phyloP scores from a whole-genome alignment of 2,329 filamentous ascomycete species.

The Fusarium sp. region DNA sequence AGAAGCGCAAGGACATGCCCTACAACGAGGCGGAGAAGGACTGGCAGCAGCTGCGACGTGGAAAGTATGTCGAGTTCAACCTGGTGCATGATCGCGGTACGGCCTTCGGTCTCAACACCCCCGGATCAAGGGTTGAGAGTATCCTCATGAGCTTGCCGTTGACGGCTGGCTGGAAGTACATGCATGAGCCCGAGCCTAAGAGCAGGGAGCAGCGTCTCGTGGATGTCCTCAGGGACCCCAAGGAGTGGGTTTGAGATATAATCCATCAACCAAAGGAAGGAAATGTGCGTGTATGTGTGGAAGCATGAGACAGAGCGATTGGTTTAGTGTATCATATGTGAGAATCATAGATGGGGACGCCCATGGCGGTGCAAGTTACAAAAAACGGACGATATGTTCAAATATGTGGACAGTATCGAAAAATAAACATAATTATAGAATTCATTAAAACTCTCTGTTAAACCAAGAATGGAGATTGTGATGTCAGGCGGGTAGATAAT shows the following conservation, averaged over 20 bases:
- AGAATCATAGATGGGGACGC: constrained; percentile 41
- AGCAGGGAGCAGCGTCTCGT: constrained; percentile 85
- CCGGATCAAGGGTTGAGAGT: constrained; percentile 92
- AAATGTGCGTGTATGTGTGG: constrained; percentile 17
- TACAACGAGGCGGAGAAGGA: constrained; percentile 89
- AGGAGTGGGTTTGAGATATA: constrained; percentile 73
- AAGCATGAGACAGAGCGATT: constrained; percentile 33
- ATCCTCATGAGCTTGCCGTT: constrained; percentile 97
- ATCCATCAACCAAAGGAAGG: constrained; percentile 1
- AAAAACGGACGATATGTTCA: constrained; percentile 16
- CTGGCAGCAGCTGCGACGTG: constrained; percentile 95
- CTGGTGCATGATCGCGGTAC: constrained; percentile 97
- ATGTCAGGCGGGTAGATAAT: background rate
- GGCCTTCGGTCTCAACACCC: constrained; percentile 93
- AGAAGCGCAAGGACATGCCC: constrained; percentile 91
- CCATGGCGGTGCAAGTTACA: constrained; percentile 33
- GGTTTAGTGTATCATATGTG: constrained; percentile 45
- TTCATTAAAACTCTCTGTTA: background rate
- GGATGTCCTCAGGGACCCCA: constrained; percentile 76
- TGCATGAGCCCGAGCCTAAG: constrained; percentile 86
- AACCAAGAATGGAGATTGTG: background rate
- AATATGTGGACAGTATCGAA: constrained; percentile 14
- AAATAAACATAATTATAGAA: constrained; percentile 22
- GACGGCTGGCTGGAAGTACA: constrained; percentile 95
- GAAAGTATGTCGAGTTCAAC: constrained; percentile 99